These are phyloP conservation scores for Silene coronaria DNA, from an alignment of 179 eudicot genomes.

Conservation along the genomic window DNA sequence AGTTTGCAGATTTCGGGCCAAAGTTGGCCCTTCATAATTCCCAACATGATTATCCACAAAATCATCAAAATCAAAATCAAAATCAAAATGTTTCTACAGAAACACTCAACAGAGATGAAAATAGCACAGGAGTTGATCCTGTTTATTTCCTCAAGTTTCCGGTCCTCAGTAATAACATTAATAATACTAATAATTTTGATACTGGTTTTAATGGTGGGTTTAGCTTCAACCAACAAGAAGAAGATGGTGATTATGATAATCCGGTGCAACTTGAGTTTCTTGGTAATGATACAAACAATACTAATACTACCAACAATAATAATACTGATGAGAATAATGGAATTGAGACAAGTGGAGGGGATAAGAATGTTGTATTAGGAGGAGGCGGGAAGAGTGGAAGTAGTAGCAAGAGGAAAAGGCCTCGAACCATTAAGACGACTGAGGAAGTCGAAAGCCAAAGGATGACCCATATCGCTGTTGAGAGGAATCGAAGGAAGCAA, in stretches of 20 bases:
- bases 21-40: conserved; percentile 45
- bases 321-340: conserved; percentile 20
- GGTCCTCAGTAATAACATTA: conserved; percentile 36
- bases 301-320: not conserved
- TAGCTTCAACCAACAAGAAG: conserved; percentile 15
- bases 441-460: conserved; percentile 95
- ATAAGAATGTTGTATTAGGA: conserved; percentile 11
- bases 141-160: conserved; percentile 76
- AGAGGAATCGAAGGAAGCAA: conserved; percentile 90
- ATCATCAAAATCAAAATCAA: conserved; percentile 11
- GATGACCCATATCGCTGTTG: conserved; percentile 97
- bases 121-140: conserved; percentile 39
- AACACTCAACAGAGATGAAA: conserved; percentile 23
- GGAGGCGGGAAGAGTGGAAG: conserved; percentile 24
- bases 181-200: not conserved
- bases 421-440: conserved; percentile 62
- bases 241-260: conserved; percentile 9
- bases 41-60: conserved; percentile 10
- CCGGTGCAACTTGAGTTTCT: conserved; percentile 41
- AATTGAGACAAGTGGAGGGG: not conserved
- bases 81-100: not conserved
- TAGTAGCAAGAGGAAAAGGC: conserved; percentile 67
- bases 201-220: conserved; percentile 11
- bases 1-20: conserved; percentile 80
- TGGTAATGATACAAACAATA: conserved; percentile 23